Evolutionary conservation across 345 rosid genomes (phyloP).

Genomic region (Mercurialis annua): DNA sequence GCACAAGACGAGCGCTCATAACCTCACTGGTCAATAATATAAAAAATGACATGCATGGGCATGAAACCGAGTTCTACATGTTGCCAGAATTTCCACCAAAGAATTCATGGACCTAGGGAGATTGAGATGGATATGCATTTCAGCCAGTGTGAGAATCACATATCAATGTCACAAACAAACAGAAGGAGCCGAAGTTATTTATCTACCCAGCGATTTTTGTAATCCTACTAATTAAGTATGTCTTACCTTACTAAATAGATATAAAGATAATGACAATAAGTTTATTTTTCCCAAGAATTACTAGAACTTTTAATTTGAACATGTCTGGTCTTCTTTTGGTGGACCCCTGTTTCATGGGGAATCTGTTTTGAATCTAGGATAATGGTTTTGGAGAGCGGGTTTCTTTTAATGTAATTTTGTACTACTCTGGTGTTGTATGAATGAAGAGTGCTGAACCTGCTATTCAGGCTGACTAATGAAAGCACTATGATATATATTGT

Average conservation of each 20-base stretch:
- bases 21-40: too few relatives aligned
- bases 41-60: too few relatives aligned
- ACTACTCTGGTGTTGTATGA: neutral
- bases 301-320: neutral
- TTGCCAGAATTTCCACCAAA: neutral
- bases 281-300: too few relatives aligned
- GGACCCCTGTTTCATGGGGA: neutral
- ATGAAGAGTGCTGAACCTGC: neutral
- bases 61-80: neutral
- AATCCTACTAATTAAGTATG: neutral
- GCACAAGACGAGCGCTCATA: too few relatives aligned
- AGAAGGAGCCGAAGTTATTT: neutral
- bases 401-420: neutral
- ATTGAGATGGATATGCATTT: neutral
- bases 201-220: neutral
- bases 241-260: neutral
- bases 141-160: neutral
- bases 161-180: neutral
- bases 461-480: neutral
- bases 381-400: neutral
- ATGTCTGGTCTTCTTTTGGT: neutral
- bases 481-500: neutral
- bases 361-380: neutral
- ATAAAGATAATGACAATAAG: neutral
- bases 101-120: neutral